Evolutionary conservation across 345 rosid species (phyloP).

Genomic region (Toxicodendron radicans): DNA sequence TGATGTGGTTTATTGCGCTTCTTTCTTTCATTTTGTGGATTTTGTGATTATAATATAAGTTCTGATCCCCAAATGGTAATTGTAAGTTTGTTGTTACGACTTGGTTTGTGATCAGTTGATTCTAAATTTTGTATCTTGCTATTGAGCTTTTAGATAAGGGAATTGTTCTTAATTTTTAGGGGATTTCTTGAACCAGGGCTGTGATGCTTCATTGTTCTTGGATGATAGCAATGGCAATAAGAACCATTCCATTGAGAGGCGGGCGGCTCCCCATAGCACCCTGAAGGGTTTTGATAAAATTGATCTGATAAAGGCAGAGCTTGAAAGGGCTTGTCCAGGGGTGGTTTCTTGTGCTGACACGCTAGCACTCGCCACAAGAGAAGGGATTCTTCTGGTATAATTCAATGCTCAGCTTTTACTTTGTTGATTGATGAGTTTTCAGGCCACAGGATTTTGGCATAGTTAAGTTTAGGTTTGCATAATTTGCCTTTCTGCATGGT

Average conservation of each 20-base stretch:
- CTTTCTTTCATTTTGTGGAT: neutral
- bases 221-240: conserved; percentile 35
- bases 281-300: conserved; percentile 50
- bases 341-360: conserved; percentile 60
- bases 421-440: no score
- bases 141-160: neutral
- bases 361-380: conserved; percentile 57
- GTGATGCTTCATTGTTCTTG: conserved; percentile 48
- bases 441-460: no score
- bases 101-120: neutral
- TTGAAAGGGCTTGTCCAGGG: conserved; percentile 38
- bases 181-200: conserved; percentile 36
- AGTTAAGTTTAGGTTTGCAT: no score
- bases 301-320: conserved; percentile 37
- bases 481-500: neutral
- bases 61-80: neutral
- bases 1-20: neutral
- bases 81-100: neutral
- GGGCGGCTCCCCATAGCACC: conserved; percentile 43
- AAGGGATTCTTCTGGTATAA: conserved; percentile 53
- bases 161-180: no score
- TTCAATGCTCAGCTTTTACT: neutral
- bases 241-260: conserved; percentile 31
- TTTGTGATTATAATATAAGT: neutral
- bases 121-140: neutral